Conservation (phyloP, 306 rosid genomes). For the Begonia loranthoides region DNA sequence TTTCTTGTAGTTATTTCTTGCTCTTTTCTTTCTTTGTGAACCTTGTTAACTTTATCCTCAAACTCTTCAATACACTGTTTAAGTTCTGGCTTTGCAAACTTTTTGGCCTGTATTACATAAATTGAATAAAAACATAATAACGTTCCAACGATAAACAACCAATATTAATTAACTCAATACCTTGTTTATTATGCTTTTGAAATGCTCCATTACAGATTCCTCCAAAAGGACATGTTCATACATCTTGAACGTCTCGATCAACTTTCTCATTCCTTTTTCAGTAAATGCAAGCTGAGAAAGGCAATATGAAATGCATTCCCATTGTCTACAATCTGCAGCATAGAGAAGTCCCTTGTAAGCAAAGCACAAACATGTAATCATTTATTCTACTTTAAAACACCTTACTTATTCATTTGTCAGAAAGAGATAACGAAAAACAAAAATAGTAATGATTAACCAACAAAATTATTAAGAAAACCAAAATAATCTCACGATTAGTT, state of each 20-base stretch:
- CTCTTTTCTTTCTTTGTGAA: conserved; percentile 73
- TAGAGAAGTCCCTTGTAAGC: neutral
- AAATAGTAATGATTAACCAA: neutral
- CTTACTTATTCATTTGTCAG: neutral
- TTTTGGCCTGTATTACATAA: conserved; percentile 47
- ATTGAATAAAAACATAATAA: neutral
- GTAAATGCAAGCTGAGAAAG: conserved; percentile 91
- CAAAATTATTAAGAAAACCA: neutral
- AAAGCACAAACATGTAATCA: neutral
- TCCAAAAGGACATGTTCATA: conserved; percentile 67
- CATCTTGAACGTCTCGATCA: conserved; percentile 71
- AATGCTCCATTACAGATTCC: conserved; percentile 77
- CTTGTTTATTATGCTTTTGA: conserved; percentile 69
- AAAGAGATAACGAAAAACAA: neutral
- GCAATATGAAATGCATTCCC: conserved; percentile 82
- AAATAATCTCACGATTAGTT: neutral
- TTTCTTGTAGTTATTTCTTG: conserved; percentile 70
- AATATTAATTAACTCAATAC: conserved; percentile 22
- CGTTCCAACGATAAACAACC: neutral
- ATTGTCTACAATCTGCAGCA: conserved; percentile 61
- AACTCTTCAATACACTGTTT: conserved; percentile 77
- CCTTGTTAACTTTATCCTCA: conserved; percentile 78
- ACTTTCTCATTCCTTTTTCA: conserved; percentile 85
- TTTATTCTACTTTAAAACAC: neutral
- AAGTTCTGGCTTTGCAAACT: conserved; percentile 84